Base-by-base conservation (phyloP, 2,329 filamentous ascomycete genomes). In the Colletotrichum agaves region DNA sequence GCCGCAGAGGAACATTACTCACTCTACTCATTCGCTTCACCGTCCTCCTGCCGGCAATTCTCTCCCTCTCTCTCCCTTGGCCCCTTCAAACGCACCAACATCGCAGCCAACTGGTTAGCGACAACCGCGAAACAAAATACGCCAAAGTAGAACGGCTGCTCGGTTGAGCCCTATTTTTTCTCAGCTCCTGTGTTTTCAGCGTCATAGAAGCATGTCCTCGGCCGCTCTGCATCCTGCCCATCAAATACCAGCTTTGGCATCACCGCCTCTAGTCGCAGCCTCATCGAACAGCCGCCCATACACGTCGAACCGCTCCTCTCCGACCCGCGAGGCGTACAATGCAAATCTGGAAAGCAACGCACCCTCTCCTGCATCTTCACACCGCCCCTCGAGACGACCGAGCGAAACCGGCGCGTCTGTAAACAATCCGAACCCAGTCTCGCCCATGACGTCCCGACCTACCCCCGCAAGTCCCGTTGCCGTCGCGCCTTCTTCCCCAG, bases 171-270 rank as follows among this genome's bases (percentile, higher is more conserved):
- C 62, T 61, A 60, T 55, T 55, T 55, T 61, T 27, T 11, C 47
- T 61, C 61, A 21, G 47, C 55, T 46, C 49, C 57, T 61, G 53
- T 44, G 46, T 66, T 53, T 53, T 43, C 31, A 49, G 33, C 56
- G 56, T 61, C 33, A 76, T 81, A 85, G 82, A 79, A 89, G 87
- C 87, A 88, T 85, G 80, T 88, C 62, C 63, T 69, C 86, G 78
- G 86, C 88, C 82, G 86, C 86, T 73, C 80, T 91, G 76, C 89
- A 91, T 79, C 81, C 84, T 75, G 82, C 86, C 73, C 86, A 87
- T 77, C 84, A 85, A 75, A 79, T 82, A 72, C 79, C 81, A 70
- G 80, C 81, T 70, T 76, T 85, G 72, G 78, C 82, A 62, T 80
- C 83, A 68, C 82, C 84, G 72, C 82, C 85, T 71, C 79, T 86